These are phyloP conservation scores for Penicillium sp. DNA, from an alignment of 2,329 filamentous ascomycete genomes.

Conservation along the genomic window DNA sequence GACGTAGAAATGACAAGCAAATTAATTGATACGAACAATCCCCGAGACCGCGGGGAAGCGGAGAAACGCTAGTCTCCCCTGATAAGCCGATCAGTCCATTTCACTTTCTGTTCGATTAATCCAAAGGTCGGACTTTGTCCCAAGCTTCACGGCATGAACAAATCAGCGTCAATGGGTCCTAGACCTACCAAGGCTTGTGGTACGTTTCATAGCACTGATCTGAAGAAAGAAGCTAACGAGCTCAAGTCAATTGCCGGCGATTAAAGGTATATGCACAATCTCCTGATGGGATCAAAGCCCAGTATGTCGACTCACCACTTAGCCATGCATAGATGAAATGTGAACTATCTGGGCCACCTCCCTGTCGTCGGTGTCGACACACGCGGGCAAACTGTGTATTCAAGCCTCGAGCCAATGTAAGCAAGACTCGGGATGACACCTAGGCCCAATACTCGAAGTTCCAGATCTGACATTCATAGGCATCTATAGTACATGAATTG, in stretches of 20 bases:
- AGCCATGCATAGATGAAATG: slow-evolving; percentile 28
- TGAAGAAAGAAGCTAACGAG: slow-evolving; percentile 9
- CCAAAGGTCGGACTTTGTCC: too few species aligned
- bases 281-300: too few species aligned
- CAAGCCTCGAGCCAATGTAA: too few species aligned
- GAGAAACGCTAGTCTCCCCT: slow-evolving; percentile 5
- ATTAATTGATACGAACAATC: not conserved
- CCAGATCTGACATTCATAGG: too few species aligned
- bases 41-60: slow-evolving; percentile 1
- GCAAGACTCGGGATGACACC: too few species aligned
- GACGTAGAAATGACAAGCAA: not conserved
- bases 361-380: too few species aligned
- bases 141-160: too few species aligned
- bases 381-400: too few species aligned
- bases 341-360: not conserved
- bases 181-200: slow-evolving; percentile 37
- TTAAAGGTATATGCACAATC: slow-evolving; percentile 22
- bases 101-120: too few species aligned
- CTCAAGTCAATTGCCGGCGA: slow-evolving; percentile 33
- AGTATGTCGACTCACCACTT: not conserved
- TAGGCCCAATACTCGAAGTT: too few species aligned
- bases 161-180: slow-evolving; percentile 14
- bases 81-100: not conserved
- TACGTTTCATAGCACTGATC: slow-evolving; percentile 13
- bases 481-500: too few species aligned